Evolutionary conservation across 192 early-diverging fungal species (phyloP).

Genomic region (Coemansia sp.): DNA sequence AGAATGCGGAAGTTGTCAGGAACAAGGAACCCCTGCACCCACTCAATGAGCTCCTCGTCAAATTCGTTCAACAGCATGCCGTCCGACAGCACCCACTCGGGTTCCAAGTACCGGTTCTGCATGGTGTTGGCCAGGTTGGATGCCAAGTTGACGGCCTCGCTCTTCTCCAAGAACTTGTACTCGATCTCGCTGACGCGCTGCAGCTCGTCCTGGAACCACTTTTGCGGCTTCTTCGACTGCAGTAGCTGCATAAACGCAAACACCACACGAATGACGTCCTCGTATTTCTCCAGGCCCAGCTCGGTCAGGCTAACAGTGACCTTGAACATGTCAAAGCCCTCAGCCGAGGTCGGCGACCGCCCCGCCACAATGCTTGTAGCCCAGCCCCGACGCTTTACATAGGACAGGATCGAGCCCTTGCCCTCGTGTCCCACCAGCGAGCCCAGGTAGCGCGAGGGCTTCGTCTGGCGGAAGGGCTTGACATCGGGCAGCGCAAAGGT

Average conservation of each 20-base stretch:
- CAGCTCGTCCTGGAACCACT: constrained; percentile 81
- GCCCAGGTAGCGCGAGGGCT: constrained; percentile 75
- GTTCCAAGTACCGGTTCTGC: constrained; percentile 71
- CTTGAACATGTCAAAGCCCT: constrained; percentile 67
- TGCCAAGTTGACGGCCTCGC: constrained; percentile 60
- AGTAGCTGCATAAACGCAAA: constrained; percentile 92
- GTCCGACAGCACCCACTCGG: constrained; percentile 66
- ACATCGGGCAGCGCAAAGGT: constrained; percentile 86
- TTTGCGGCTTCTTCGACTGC: constrained; percentile 63
- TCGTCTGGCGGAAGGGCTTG: constrained; percentile 53
- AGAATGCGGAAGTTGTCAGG: constrained; percentile 64
- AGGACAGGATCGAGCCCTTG: constrained; percentile 78
- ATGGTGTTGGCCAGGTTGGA: constrained; percentile 72
- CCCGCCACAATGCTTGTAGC: constrained; percentile 74
- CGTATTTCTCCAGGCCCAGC: constrained; percentile 70
- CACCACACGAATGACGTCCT: constrained; percentile 75
- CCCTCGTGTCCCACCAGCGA: constrained; percentile 94
- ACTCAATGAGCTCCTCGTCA: constrained; percentile 64
- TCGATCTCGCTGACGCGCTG: constrained; percentile 51
- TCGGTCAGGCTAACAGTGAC: constrained; percentile 82
- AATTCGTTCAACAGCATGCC: constrained; percentile 65
- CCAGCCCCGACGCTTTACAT: constrained; percentile 90
- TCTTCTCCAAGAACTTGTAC: constrained; percentile 79
- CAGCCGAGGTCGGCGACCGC: constrained; percentile 61
- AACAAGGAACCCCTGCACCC: constrained; percentile 59